Base-by-base conservation (phyloP, 176 grass and related monocot species). In the Oryza nivara region DNA sequence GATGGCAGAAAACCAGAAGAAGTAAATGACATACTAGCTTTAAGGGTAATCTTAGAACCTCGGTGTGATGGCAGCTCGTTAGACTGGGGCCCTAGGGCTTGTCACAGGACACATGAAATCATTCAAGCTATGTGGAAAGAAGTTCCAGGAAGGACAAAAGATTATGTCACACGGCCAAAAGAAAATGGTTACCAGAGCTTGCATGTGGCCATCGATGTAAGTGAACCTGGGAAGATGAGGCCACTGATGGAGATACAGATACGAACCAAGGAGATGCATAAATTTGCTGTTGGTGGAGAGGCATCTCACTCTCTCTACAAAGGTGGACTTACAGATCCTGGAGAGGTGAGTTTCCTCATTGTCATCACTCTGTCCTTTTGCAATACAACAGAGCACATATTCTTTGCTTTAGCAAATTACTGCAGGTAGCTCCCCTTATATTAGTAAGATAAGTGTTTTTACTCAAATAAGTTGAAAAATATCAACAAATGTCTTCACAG, bases 241-340 rank as follows among this genome's bases (percentile, higher is more conserved):
- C 93, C 96, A 8, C 66, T 95, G 40, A 93, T 98, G 90, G 96
- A 98, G 91, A 90, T 98, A 88, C 96, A 98, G 44, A 98, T 98
- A 83, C 93, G 91, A 44, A 93, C 96, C 32, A 88, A 58, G 35
- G 93, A 93, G 73, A 98, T 95, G 96, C 79, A 95, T 56, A 75
- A 30, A 70, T 82, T 75, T 43, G 93, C 96, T 78, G 88, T 90
- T 93, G 96, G 93, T 79, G 96, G 96, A 84, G 89, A 78, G 10
- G 96, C 93, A 9, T 95, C 96, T 14, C 96, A 98, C 84, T 95
- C 96, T 79, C 83, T 98, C 66, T 98, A 98, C 77, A 98, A 98
- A 68, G 96, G 93, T 11, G 96, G 96, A 23, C 87, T 98, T 73
- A 93, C 91, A 32, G 91, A 98, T 86, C 96, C 87, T 32, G 80